Percentiles rank a stretch among this genome's conserved stretches.
phyloP scores from a whole-genome alignment of 257 asterid genomes.

The Nicotiana sylvestris region DNA sequence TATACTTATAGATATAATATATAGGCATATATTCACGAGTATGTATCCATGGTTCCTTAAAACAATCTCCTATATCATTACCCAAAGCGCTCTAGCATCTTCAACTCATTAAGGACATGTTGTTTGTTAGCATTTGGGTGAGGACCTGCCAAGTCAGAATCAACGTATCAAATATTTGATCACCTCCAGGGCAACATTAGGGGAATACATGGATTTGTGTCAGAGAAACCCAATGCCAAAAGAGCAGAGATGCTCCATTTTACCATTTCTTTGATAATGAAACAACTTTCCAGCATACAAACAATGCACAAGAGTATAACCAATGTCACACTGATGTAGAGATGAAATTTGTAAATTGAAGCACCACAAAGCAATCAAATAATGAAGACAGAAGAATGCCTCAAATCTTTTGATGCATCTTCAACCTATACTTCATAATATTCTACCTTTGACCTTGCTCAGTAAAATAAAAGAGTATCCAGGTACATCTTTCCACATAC shows the following conservation, averaged over 20 bases:
- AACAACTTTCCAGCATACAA: background rate
- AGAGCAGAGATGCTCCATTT: constrained; percentile 3
- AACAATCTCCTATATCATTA: constrained; percentile 24
- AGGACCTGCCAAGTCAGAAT: constrained; percentile 59
- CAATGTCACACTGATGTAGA: background rate
- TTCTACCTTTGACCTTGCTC: background rate
- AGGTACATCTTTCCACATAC: background rate
- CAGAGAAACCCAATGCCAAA: background rate
- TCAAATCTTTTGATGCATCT: constrained; percentile 1
- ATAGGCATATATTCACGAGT: background rate
- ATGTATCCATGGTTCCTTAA: background rate
- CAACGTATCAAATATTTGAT: background rate
- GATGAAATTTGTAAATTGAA: background rate
- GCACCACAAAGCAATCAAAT: background rate
- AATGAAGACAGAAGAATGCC: background rate
- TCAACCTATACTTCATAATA: background rate
- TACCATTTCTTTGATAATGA: constrained; percentile 3
- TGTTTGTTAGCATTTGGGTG: constrained; percentile 69
- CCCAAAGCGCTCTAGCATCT: constrained; percentile 93
- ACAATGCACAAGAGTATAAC: background rate
- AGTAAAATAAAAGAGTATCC: background rate
- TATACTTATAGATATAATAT: constrained; percentile 12
- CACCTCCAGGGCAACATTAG: background rate
- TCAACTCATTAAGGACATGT: constrained; percentile 76
- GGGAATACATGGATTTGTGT: background rate